Conservation (phyloP, 2,329 filamentous ascomycete genomes). For the Thermomyces lanuginosus region DNA sequence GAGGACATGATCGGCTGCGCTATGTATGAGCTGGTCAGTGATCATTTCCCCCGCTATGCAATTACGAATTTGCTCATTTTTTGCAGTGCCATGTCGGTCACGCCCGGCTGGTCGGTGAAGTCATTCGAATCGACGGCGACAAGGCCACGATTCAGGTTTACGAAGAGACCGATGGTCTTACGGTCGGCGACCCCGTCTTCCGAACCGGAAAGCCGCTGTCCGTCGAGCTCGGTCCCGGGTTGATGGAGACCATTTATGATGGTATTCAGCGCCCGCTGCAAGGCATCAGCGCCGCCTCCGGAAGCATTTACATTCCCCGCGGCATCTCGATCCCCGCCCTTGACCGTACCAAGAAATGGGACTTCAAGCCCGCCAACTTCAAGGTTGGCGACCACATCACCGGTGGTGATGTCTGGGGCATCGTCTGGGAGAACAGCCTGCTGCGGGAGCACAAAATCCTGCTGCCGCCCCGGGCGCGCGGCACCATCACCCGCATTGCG, state of each 20-base stretch:
- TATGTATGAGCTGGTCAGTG: conserved; percentile 90
- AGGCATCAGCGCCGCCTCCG: conserved; percentile 58
- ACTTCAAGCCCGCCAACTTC: conserved; percentile 66
- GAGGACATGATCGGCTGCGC: conserved; percentile 98
- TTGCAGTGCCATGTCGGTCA: conserved; percentile 73
- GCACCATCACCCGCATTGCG: conserved; percentile 82
- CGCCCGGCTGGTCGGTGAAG: conserved; percentile 83
- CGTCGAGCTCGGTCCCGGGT: conserved; percentile 87
- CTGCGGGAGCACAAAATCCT: conserved; percentile 87
- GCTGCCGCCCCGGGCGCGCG: conserved; percentile 72
- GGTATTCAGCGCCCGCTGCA: conserved; percentile 92
- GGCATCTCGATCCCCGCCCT: conserved; percentile 78
- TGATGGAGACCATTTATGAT: conserved; percentile 99
- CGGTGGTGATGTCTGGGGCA: conserved; percentile 90
- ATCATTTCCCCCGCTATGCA: conserved; percentile 6
- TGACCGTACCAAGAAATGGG: conserved; percentile 87
- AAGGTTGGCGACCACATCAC: conserved; percentile 97
- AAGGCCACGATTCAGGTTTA: conserved; percentile 98
- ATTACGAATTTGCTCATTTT: neutral
- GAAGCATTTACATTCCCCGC: conserved; percentile 94
- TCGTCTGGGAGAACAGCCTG: conserved; percentile 89
- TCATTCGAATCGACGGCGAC: conserved; percentile 92
- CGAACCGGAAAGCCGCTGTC: conserved; percentile 91
- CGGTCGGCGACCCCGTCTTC: conserved; percentile 79
- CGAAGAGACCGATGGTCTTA: conserved; percentile 95